Evolutionary conservation across 805 yeast genomes (phyloP).

Genomic region (Kazachstania psychrophila): DNA sequence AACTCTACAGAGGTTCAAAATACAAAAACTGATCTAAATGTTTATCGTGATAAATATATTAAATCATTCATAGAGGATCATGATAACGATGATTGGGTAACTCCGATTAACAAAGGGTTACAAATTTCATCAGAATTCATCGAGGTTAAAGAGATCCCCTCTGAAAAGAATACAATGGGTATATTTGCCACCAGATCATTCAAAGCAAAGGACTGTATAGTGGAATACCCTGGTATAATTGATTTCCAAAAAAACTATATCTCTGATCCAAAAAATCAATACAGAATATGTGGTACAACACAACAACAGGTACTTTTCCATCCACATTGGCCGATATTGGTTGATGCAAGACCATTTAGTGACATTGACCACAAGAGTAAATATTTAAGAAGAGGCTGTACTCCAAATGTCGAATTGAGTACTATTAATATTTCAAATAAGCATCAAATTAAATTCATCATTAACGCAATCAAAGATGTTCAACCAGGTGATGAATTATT

Average conservation of each 20-base stretch:
- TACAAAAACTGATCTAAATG: neutral
- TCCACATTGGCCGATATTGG: constrained; percentile 49
- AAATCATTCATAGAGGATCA: constrained; percentile 44
- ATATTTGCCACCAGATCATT: constrained; percentile 38
- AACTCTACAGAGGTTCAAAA: neutral
- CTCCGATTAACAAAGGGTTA: constrained; percentile 10
- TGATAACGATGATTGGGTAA: constrained; percentile 34
- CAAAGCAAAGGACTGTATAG: constrained; percentile 41
- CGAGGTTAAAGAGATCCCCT: neutral
- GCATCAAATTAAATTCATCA: constrained; percentile 40
- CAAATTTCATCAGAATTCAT: constrained; percentile 1
- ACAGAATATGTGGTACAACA: constrained; percentile 61
- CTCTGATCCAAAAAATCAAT: constrained; percentile 63
- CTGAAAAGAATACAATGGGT: constrained; percentile 31
- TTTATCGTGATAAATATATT: constrained; percentile 33
- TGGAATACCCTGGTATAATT: constrained; percentile 66
- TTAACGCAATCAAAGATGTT: constrained; percentile 49
- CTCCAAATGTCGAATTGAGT: constrained; percentile 62
- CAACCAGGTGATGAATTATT: constrained; percentile 63
- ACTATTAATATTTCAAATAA: constrained; percentile 33
- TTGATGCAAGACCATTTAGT: constrained; percentile 57
- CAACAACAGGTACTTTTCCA: constrained; percentile 50
- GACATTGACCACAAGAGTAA: constrained; percentile 66
- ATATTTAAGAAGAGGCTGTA: constrained; percentile 65
- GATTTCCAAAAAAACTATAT: constrained; percentile 57